Conservation (phyloP, 2,329 filamentous ascomycete genomes). For the Xylaria hypoxylon region DNA sequence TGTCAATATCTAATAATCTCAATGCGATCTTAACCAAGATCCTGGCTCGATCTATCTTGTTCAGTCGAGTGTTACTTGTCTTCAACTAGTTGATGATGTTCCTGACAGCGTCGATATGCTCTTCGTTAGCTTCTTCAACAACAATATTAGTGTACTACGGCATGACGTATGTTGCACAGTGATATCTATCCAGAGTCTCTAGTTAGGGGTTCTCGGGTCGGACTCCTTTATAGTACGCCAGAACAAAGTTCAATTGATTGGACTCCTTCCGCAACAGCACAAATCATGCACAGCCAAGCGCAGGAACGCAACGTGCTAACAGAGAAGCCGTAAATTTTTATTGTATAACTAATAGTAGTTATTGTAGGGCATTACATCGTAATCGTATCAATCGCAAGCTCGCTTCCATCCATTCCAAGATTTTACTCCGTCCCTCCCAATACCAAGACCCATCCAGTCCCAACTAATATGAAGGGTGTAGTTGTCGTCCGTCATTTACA, state of each 20-base stretch:
- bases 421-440: not conserved
- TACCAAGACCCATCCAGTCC: not conserved
- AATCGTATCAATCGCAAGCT: slow-evolving; percentile 17
- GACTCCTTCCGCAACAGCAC: not conserved
- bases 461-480: not conserved
- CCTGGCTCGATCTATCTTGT: not conserved
- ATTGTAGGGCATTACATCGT: slow-evolving; percentile 32
- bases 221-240: too few species aligned
- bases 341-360: slow-evolving; percentile 21
- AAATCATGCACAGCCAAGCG: not conserved
- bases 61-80: not conserved
- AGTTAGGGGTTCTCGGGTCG: too few species aligned
- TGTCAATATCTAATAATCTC: not conserved
- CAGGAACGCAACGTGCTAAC: not conserved
- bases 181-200: too few species aligned
- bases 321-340: slow-evolving; percentile 17
- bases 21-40: not conserved
- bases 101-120: too few species aligned
- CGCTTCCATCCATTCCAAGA: slow-evolving; percentile 11
- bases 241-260: too few species aligned
- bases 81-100: not conserved
- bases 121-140: too few species aligned
- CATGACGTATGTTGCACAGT: too few species aligned
- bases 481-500: not conserved
- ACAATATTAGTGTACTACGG: too few species aligned